Percentiles rank a stretch among this genome's conserved stretches.
phyloP scores from a whole-genome alignment of 1,284 basidiomycete species.

The Rhodotorula sp. region DNA sequence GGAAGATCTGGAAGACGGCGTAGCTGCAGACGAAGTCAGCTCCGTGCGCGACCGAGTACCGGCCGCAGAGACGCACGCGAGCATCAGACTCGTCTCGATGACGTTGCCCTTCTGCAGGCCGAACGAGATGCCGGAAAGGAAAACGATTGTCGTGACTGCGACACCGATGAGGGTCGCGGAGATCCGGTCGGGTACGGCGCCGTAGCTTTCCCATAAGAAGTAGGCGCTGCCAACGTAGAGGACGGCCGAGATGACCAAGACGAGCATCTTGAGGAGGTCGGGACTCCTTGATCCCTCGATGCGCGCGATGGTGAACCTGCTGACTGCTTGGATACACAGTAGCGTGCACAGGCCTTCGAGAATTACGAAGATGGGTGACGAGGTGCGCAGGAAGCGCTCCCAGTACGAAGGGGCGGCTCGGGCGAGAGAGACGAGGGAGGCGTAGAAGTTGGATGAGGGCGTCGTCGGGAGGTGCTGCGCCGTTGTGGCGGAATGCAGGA shows the following conservation, averaged over 20 bases:
- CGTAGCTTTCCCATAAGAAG: constrained; percentile 43
- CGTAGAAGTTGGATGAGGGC: constrained; percentile 52
- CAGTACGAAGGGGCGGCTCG: constrained; percentile 60
- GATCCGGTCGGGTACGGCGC: constrained; percentile 68
- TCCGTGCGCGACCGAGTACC: background rate
- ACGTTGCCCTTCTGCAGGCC: constrained; percentile 82
- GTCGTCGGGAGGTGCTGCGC: constrained; percentile 62
- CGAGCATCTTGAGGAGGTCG: constrained; percentile 53
- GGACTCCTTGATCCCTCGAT: constrained; percentile 66
- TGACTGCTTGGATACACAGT: constrained; percentile 67
- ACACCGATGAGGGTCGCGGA: constrained; percentile 81
- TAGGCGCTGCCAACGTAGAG: constrained; percentile 44
- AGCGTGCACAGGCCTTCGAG: constrained; percentile 80
- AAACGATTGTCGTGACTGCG: constrained; percentile 67
- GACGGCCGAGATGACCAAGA: constrained; percentile 29
- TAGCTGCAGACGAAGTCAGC: constrained; percentile 26
- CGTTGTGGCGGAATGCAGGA: constrained; percentile 60
- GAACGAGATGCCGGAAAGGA: constrained; percentile 88
- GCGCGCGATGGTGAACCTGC: constrained; percentile 68
- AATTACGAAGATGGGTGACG: constrained; percentile 71
- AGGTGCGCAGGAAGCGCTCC: constrained; percentile 67
- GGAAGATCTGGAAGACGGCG: constrained; percentile 44
- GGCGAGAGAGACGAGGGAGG: constrained; percentile 51
- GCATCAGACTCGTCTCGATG: constrained; percentile 65
- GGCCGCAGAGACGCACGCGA: constrained; percentile 21